These are phyloP conservation scores for Alternaria triticimaculans DNA, from an alignment of 2,329 filamentous ascomycete species.

Conservation along the genomic window DNA sequence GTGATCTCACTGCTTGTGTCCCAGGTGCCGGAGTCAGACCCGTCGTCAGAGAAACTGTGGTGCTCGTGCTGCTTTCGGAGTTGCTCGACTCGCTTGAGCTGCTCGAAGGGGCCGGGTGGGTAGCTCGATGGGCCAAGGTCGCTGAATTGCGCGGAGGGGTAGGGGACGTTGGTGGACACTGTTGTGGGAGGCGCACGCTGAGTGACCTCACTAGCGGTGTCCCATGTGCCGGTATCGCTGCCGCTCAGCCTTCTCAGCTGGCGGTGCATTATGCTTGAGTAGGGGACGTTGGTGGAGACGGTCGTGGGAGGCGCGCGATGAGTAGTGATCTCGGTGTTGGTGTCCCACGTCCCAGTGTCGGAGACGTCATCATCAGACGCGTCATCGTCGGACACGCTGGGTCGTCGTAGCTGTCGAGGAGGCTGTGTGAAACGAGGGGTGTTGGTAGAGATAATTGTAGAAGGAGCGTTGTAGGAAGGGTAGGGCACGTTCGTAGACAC, in stretches of 20 bases:
- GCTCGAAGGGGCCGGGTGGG: constrained; percentile 9
- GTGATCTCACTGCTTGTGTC: constrained; percentile 15
- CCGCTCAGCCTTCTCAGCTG: constrained; percentile 10
- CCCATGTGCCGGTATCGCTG: constrained; percentile 14
- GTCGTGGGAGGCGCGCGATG: constrained; percentile 10
- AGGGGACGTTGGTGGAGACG: constrained; percentile 12
- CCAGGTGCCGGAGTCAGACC: constrained; percentile 13
- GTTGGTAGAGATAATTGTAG: constrained; percentile 13
- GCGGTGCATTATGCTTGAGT: neutral
- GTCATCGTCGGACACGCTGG: constrained; percentile 6
- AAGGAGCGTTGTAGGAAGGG: neutral
- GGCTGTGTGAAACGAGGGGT: constrained; percentile 4
- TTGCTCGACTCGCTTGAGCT: constrained; percentile 7
- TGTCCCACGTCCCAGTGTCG: constrained; percentile 2
- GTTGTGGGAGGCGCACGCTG: constrained; percentile 8
- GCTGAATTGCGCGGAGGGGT: constrained; percentile 1
- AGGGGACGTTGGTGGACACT: constrained; percentile 14
- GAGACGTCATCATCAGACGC: neutral
- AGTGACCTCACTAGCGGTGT: constrained; percentile 8
- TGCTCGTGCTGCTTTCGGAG: constrained; percentile 6
- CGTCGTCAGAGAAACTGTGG: constrained; percentile 10
- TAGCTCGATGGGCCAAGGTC: constrained; percentile 5
- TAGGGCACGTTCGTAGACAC: constrained; percentile 14
- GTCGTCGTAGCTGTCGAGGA: constrained; percentile 2
- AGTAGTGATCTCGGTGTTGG: constrained; percentile 3